Conservation (phyloP, 306 rosid species). For the Ziziphus jujuba region DNA sequence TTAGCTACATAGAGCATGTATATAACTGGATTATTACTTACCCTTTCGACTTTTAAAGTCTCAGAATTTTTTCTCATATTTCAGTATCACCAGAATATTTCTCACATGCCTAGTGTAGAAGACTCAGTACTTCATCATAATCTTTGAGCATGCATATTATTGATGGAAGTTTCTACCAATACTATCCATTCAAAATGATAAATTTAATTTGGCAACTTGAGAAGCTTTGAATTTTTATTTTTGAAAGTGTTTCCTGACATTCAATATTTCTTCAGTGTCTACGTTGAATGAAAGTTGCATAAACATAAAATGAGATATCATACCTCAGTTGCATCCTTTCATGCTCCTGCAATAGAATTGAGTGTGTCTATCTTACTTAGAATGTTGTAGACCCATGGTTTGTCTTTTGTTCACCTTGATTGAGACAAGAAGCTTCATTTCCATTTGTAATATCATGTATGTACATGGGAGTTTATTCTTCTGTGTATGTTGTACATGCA, state of each 20-base stretch:
- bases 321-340: background rate
- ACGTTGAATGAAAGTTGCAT: background rate
- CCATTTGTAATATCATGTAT: slow-evolving; percentile 9
- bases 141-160: too few species aligned
- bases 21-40: background rate
- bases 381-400: background rate
- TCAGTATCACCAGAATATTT: background rate
- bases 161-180: too few species aligned
- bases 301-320: background rate
- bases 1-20: background rate
- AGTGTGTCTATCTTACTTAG: background rate
- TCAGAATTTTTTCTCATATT: background rate
- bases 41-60: background rate
- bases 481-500: slow-evolving; percentile 31
- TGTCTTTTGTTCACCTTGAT: background rate
- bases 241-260: background rate
- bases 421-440: background rate
- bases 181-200: too few species aligned
- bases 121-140: too few species aligned
- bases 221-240: too few species aligned
- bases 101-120: background rate
- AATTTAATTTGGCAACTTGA: too few species aligned
- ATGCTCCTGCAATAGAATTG: background rate
- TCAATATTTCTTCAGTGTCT: background rate
- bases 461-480: slow-evolving; percentile 22